Evolutionary conservation across 108 stramenopile species (phyloP), one percentile per base, ranked within the genome.

Genomic region (Schizochytrium sp.): DNA sequence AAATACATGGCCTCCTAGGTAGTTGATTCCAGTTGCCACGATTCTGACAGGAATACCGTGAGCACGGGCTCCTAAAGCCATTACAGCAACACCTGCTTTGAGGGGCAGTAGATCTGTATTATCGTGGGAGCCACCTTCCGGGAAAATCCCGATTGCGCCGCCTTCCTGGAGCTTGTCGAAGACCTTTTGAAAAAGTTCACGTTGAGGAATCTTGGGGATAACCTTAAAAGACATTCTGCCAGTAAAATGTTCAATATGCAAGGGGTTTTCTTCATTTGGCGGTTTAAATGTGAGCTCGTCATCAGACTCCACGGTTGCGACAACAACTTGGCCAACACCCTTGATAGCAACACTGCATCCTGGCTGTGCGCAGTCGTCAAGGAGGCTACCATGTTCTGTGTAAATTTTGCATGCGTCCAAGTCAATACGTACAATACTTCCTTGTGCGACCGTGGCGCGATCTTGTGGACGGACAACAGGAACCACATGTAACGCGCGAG

Each of bases 41-140:
- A 83, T 83, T 5, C 76, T 47, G 53, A 99, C 98, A 8, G 99
- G 98, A 1, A 98, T 96, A 56, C 98, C 97, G 3, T 46, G 42
- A 8, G 76, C 47, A 10, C 47, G 47, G 38, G 95, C 96, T 8
- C 95, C 94, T 88, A 98, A 97, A 0, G 98, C 99, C 93, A 99
- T 98, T 28, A 98, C 89, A 10, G 98, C 97, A 49, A 99, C 96
- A 4, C 99, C 99, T 72, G 96, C 97, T 93, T 99, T 99, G 76
- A 99, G 95, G 2, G 99, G 99, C 10, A 99, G 93, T 49, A 99
- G 91, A 89, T 98, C 97, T 7, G 98, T 98, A 64, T 97, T 90
- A 89, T 99, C 99, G 92, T 99, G 99, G 61, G 93, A 94, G 28
- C 99, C 99, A 4, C 98, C 99, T 91, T 99, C 99, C 2, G 99